A percentile compares a stretch with the other conserved stretches of the same genome.
Conservation (phyloP, 768 basidiomycete genomes). For the Kwoniella dejecticola region DNA sequence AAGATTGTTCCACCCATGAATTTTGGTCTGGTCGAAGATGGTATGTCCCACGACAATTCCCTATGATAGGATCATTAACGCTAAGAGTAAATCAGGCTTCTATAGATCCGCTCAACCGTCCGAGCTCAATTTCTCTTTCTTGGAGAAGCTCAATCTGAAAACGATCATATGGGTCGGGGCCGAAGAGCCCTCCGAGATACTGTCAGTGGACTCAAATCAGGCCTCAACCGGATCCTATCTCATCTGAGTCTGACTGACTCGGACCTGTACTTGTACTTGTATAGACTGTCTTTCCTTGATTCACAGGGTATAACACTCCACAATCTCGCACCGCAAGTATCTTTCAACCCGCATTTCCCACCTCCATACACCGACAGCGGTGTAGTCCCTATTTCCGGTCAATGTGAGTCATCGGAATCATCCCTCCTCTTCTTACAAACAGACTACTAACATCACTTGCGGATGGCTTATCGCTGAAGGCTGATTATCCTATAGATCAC, state of each 20-base stretch:
- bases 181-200: conserved; percentile 53
- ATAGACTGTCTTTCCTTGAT: conserved; percentile 49
- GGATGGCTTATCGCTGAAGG: conserved; percentile 4
- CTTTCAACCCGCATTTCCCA: conserved; percentile 51
- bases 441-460: neutral
- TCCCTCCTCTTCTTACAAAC: neutral
- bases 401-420: conserved; percentile 32
- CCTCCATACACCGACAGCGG: conserved; percentile 46
- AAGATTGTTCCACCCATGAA: conserved; percentile 54
- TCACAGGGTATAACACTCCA: conserved; percentile 53
- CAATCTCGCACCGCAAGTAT: conserved; percentile 49
- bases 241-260: neutral
- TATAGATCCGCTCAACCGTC: conserved; percentile 56
- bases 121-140: conserved; percentile 62
- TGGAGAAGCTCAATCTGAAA: conserved; percentile 58
- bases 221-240: neutral
- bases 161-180: conserved; percentile 57
- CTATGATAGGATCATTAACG: neutral
- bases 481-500: conserved; percentile 32
- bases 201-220: conserved; percentile 40
- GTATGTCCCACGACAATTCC: conserved; percentile 17
- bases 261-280: too few relatives aligned
- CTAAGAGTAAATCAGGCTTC: conserved; percentile 36
- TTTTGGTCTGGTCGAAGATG: conserved; percentile 56
- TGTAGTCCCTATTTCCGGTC: conserved; percentile 42